These are phyloP conservation scores for Lentinula edodes DNA, from an alignment of 768 basidiomycete species.

Conservation along the genomic window DNA sequence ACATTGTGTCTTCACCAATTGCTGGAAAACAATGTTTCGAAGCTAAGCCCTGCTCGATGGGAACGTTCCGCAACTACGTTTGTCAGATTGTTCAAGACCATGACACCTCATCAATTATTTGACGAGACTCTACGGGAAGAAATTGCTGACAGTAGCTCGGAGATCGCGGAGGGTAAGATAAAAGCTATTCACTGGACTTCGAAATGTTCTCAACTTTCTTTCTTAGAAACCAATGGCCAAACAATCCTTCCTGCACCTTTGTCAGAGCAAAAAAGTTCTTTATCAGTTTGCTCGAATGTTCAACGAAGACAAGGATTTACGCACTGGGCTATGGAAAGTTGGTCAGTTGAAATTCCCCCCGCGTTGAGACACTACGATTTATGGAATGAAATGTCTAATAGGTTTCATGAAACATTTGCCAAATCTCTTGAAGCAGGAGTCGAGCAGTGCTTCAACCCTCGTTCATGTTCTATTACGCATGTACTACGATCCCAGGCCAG, in stretches of 20 bases:
- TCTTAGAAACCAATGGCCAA: constrained; percentile 55
- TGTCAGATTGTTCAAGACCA: constrained; percentile 94
- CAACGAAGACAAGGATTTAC: constrained; percentile 96
- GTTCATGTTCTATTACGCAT: constrained; percentile 89
- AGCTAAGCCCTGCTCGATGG: constrained; percentile 82
- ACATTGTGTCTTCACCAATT: constrained; percentile 97
- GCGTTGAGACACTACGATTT: neutral
- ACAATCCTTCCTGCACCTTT: constrained; percentile 85
- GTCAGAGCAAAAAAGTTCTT: too few species aligned
- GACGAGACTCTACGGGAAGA: constrained; percentile 88
- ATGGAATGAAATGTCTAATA: constrained; percentile 23
- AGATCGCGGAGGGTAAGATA: constrained; percentile 39
- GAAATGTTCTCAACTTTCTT: neutral
- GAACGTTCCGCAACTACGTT: constrained; percentile 90
- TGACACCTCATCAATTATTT: constrained; percentile 95
- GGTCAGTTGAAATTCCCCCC: constrained; percentile 51
- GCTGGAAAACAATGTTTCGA: constrained; percentile 86
- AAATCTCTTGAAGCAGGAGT: constrained; percentile 96
- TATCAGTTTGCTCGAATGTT: constrained; percentile 96
- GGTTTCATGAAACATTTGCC: constrained; percentile 99
- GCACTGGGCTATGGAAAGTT: constrained; percentile 99
- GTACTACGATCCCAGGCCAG: constrained; percentile 88
- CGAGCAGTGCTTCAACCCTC: constrained; percentile 91
- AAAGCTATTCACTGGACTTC: neutral
- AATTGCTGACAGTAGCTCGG: constrained; percentile 55